Base-by-base conservation (phyloP, 305 asterid genomes). In the Solanum hybrid region DNA sequence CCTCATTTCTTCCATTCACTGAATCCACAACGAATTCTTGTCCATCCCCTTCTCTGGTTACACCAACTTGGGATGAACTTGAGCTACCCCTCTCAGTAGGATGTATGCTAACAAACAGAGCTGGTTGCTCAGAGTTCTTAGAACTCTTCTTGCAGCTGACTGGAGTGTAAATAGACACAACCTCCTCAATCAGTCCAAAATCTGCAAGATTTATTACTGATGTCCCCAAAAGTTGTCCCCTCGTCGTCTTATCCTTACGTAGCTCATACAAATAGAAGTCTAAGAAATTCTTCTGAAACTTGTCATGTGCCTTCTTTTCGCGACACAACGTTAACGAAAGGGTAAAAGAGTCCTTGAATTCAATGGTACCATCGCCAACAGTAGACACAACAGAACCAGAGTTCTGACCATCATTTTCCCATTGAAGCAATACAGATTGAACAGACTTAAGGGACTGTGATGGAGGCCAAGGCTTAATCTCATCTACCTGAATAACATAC, bases 391-490 rank as follows among this genome's bases (percentile, higher is more conserved):
- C 80, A 68, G 98, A 95, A 2, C 99, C 99, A 24, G 95, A 94
- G 79, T 88, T 95, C 61, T 94, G 93, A 7, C 89, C 92, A 15
- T 95, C 95, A 81, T 95, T 94, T 92, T 95, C 95, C 98, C 99
- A 97, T 79, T 93, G 96, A 91, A 97, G 96, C 92, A 96, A 88
- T 31, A 96, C 95, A 0, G 98, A 95, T 79, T 94, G 97, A 83
- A 95, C 93, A 34, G 97, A 93, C 91, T 79, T 92, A 73, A 96
- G 79, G 86, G 99, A 90, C 82, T 95, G 95, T 5, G 97, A 95
- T 76, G 99, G 98, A 72, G 99, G 99, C 99, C 99, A 97, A 7
- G 99, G 99, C 90, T 93, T 96, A 57, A 97, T 94, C 90, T 96
- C 96, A 39, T 93, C 92, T 61, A 97, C 89, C 27, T 92, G 97